Base-by-base conservation (phyloP, 2,329 filamentous ascomycete species). In the Bipolaris victoriae region DNA sequence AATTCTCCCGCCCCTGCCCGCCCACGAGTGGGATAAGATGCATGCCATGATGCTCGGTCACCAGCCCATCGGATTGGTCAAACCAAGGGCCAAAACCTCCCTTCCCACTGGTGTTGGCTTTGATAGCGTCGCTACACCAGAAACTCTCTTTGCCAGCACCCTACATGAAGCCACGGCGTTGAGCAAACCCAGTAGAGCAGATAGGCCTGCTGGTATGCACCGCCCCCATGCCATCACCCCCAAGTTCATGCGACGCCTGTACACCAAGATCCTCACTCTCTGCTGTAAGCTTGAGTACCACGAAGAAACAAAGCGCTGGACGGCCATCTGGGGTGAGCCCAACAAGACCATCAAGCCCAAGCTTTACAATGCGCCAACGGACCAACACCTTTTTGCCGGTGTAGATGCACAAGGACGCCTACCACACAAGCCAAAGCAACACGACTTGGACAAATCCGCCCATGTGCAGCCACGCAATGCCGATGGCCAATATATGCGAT, bases 201-300 rank as follows among this genome's bases (percentile, higher is more conserved):
- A 72, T 41, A 62, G 44, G 39, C 68, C 65, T 1, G 58, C 58
- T 24, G 69, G 66, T 41, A 56, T 61, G 20, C 45, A 68, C 4
- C 60, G 67, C 2, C 74, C 73, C 1, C 77, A 78, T 51, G 58
- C 48, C n/a, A 70, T 83, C 33, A 81, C 75, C 1, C 58, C 69
- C 10, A 75, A 78, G 9, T 78, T 75, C 54, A 82, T 84, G 81
- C 71, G 71, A 50, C 73, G 80, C 31, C 58, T 83, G 15, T 83
- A 81, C 72, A 62, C 68, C 5, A 69, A 67, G 22, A 66, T 83
- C 6, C 77, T 82, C 49, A 59, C 58, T 2, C 72, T 78, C 52
- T 79, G 77, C 65, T 78, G 80, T 37, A 69, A 77, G 44, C 73
- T 82, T 66, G 71, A 73, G 9, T 80, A 73, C 64, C 67, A 80